Evolutionary conservation across 148 eudicot genomes (phyloP).

Genomic region (Rhododendron williamsianum): DNA sequence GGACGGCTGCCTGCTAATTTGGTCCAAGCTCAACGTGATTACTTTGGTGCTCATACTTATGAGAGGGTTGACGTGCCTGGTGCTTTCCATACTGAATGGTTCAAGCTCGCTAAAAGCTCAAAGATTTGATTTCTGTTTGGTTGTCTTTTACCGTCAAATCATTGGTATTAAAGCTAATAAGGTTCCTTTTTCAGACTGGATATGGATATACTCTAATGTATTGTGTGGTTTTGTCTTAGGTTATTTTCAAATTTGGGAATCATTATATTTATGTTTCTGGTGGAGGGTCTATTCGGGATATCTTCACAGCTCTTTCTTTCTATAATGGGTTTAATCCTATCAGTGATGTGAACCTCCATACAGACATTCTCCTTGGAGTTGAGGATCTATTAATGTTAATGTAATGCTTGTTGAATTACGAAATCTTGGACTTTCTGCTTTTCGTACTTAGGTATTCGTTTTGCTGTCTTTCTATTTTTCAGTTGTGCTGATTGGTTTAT

Average conservation of each 20-base stretch:
- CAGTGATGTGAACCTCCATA: slow-evolving; percentile 11
- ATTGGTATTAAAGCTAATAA: slow-evolving; percentile 1
- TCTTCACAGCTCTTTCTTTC: not conserved
- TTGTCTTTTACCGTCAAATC: slow-evolving; percentile 1
- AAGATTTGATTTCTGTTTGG: slow-evolving; percentile 33
- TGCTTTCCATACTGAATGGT: slow-evolving; percentile 88
- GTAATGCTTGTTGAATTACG: not conserved
- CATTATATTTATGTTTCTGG: not conserved
- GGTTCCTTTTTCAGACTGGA: slow-evolving; percentile 4
- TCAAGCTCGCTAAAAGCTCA: slow-evolving; percentile 67
- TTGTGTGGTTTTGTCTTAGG: not conserved
- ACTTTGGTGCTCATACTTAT: slow-evolving; percentile 92
- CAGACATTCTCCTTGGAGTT: not conserved
- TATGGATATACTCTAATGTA: not conserved
- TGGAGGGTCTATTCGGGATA: not conserved
- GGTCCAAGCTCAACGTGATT: slow-evolving; percentile 94
- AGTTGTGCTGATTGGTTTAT: not conserved
- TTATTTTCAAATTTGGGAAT: not conserved
- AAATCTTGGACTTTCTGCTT: slow-evolving; percentile 5
- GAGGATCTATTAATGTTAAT: not conserved
- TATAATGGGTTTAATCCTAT: slow-evolving; percentile 7
- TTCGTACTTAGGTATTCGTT: not conserved
- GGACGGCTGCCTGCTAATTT: slow-evolving; percentile 74
- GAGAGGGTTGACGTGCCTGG: slow-evolving; percentile 77
- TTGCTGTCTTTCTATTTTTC: not conserved